Base-by-base conservation (phyloP, 2,329 filamentous ascomycete species). In the Hypoxylon sp. region DNA sequence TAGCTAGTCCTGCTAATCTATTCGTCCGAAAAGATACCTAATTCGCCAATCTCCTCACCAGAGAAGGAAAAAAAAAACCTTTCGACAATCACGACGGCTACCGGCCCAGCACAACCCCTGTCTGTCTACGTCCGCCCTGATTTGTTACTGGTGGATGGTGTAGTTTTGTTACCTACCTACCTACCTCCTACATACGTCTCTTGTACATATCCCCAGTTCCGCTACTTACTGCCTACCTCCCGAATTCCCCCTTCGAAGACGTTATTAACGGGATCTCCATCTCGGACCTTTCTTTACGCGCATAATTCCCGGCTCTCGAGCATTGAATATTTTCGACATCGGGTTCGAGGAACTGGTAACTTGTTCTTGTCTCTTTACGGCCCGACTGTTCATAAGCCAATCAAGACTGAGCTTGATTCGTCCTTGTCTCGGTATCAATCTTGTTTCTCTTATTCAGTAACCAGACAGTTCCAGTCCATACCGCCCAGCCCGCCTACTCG, bases 211-310 rank as follows among this genome's bases (percentile, higher is more conserved):
- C 24, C 40, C 33, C 18, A 20, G 14, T 28, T 38, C 30, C 24
- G 32, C 46, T 36, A 42, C 40, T 52, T 56, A 65, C 52, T 61
- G 53, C 57, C 44, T 40, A 61, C 49, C 57, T 48, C 53, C 57
- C 52, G 36, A 50, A 55, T 61, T 52, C 44, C 32, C 36, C 38
- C 44, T 66, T 62, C 46, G 45, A 63, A 46, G 53, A 46, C 52
- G 60, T 48, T 61, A 59, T 68, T 66, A 68, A 58, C 65, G 44
- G 55, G 40, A 58, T 58, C 36, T 61, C 44, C 46, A 63, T 54
- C 40, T 56, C 55, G 59, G 60, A 63, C 50, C 57, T 65, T n/a
- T 65, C 65, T 68, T 59, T 63, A 60, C 48, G 51, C 63, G 58
- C 54, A 50, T 63, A 60, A 49, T 33, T 48, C 55, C 54, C 54